Percentiles rank a stretch among this genome's conserved stretches.
phyloP scores from a whole-genome alignment of 1,284 basidiomycete species.

The Limonomyces culmigenus region DNA sequence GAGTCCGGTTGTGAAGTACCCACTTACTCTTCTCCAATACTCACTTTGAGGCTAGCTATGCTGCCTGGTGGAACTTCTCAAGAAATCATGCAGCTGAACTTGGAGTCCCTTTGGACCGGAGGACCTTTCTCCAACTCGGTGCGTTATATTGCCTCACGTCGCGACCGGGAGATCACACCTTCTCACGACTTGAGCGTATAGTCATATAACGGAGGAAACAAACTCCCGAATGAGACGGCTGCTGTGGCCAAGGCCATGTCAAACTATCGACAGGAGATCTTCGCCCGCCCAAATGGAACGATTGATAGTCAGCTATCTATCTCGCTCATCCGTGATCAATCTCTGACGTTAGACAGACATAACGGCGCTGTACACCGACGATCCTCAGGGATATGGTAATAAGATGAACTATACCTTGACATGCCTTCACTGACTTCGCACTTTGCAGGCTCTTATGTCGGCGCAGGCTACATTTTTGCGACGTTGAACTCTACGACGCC shows the following conservation, averaged over 20 bases:
- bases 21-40: background rate
- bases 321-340: background rate
- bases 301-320: constrained; percentile 29
- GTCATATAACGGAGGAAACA: constrained; percentile 61
- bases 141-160: constrained; percentile 11
- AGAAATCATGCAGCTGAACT: constrained; percentile 50
- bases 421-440: too few relatives aligned
- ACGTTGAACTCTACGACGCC: constrained; percentile 24
- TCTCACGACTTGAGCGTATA: constrained; percentile 10
- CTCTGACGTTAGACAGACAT: constrained; percentile 25
- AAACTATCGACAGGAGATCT: constrained; percentile 36
- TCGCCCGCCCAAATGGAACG: constrained; percentile 37
- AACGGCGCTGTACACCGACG: constrained; percentile 27
- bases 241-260: constrained; percentile 32
- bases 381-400: too few relatives aligned
- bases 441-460: constrained; percentile 42
- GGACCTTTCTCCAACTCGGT: constrained; percentile 51
- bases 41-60: constrained; percentile 36
- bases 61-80: constrained; percentile 39
- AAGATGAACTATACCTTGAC: too few relatives aligned
- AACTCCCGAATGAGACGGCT: constrained; percentile 24
- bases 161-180: background rate
- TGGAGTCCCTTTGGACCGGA: constrained; percentile 63
- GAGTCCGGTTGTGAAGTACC: constrained; percentile 8
- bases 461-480: constrained; percentile 43